Base-by-base conservation (phyloP, 768 basidiomycete species). In the Leccinum truebloodii region DNA sequence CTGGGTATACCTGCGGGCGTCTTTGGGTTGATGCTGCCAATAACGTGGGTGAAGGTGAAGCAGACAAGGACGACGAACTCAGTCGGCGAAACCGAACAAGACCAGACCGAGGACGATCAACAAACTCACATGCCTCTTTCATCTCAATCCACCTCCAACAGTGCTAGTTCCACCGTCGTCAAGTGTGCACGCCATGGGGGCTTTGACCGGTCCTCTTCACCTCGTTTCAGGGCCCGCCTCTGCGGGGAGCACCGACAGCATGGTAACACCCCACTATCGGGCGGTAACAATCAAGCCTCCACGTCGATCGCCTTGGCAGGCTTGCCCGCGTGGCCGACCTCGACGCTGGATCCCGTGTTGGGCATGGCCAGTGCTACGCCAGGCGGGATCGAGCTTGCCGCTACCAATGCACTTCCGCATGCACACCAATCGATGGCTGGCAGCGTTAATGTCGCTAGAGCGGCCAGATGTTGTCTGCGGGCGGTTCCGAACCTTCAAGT, bases 241-340 rank as follows among this genome's bases (percentile, higher is more conserved):
- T 0, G 51, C 61, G 12, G 50, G 55, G 5, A 60, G 65, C 20
- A 59, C 46, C 32, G 69, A 67, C 54, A 59, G 63, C 0, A 63
- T 70, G 30, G 62, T 51, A 1, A 67, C 41, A 71, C 69, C 6
- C 63, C 65, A 1, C 59, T 64, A 6, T 64, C 62, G 0, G 63
- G 59, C 35, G 63, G 37, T n/a, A 62, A 32, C 54, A 68, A 61
- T 30, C 26, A 58, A 1, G 49, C 58, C 3, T 49, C 68, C 12
- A 61, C 64, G 5, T 69, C 73, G 1, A 64, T 71, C 12, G 60
- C 70, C 0, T 58, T 72, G 26, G 69, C 69, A 3, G 74, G 73
- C 3, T 30, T 74, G 22, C 74, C 74, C 20, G 71, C 74, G 3
- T 75, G 74, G 73, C 73, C 73, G 13, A 69, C 71, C 18, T 70